Base-by-base conservation (phyloP, 2,329 filamentous ascomycete genomes). In the Penicillium palitans region DNA sequence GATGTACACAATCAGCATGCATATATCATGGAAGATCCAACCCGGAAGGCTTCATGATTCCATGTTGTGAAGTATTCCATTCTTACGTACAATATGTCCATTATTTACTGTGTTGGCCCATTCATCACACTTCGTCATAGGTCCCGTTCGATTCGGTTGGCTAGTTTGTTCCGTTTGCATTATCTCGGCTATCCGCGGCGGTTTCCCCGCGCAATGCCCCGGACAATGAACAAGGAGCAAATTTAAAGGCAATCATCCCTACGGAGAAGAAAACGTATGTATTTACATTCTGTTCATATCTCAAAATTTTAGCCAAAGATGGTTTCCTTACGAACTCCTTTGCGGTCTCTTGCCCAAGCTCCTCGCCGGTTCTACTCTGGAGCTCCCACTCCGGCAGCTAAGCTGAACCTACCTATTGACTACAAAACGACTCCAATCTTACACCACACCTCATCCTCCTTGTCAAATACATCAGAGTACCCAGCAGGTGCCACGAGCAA, bases 331-430 rank as follows among this genome's bases (percentile, higher is more conserved):
- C 58, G 63, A 41, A 44, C 62, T 44, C 47, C 60, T n/a, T 46
- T 64, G 49, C 39, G 62, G 42, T 60, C 61, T 48, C 48, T 64
- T 15, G 41, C 66, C 24, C 66, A 51, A 44, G 50, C 64, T 9
- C 37, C 67, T 25, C 58, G 64, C 45, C 70, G 75, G 39, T 60
- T 67, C 31, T 84, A 85, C 72, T 82, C 84, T 10, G 69, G 66
- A 21, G 68, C 71, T 50, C 70, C 75, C n/a, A 72, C 77, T 66
- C 66, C 81, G 70, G 63, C 75, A 71, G 83, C 84, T 58, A 82
- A 83, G 65, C 84, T 99, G 55, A 99, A 99, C 75, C 78, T 91
- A 48, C 90, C 93, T 7, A 86, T 91, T 66, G 93, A 98, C 80
- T 99, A 95, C 78, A 85, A 87, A 61, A 87, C 88, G 17, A 96